Evolutionary conservation across 2,329 filamentous ascomycete species (phyloP), one percentile per base, ranked within the genome.

Genomic region (Penicillium sumatraense): DNA sequence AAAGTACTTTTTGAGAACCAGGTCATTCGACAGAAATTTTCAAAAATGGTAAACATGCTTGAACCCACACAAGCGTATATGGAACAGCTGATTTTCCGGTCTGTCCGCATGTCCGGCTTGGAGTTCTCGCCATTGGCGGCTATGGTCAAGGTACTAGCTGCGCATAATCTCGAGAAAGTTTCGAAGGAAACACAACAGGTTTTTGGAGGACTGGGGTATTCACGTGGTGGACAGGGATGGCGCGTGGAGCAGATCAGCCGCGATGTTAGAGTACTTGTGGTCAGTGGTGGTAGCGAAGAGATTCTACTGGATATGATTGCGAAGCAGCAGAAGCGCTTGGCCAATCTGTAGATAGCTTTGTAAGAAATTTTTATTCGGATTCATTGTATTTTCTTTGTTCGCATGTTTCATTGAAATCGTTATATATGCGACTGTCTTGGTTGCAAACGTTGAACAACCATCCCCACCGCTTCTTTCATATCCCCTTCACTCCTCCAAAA

Each of bases 71-170:
- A 57, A 16, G 51, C 44, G 3, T 57, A 53, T 27, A 40, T 57
- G 45, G 54, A 57, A 36, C 44, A 53, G 24, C 33, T 57, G 5
- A 50, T 57, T 7, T 46, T 49, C n/a, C 54, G 54, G 18, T 57
- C 54, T 24, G 41, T 49, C 4, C 50, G 54, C 5, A 46, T 49
- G 21, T 20, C 54, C n/a, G 8, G 16, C 20, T 26, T 53, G 3
- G 36, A 53, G 11, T 59, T 59, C 46, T 53, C 56, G 8, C 49
- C 49, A n/a, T 40, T 62, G 20, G 59, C 60, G 10, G 61, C 61
- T 10, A 60, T 64, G 54, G 49, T 61, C 10, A 62, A 60, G 47
- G 58, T 57, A 9, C 50, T 53, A 42, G 54, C 54, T 16, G 54
- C 54, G 18, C 54, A 57, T 23, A 53, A 54, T 40, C 58, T 42